Percentiles rank a stretch among this genome's conserved stretches.
Conservation (phyloP, 345 rosid species). For the Angophora floribunda region DNA sequence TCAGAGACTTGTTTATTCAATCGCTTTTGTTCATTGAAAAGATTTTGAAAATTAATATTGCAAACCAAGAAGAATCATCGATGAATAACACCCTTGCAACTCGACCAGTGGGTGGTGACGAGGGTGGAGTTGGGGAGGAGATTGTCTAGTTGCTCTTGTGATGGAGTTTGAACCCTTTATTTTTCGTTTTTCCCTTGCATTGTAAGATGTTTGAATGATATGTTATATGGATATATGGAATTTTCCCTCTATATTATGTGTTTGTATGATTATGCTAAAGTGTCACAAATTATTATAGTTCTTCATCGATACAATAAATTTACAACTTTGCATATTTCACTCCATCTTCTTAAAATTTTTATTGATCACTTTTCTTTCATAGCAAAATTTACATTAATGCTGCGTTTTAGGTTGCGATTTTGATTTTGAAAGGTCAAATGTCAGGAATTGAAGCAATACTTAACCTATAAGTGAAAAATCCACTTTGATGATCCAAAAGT, state of each 20-base stretch:
- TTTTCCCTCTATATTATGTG: neutral
- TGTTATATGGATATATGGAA: neutral
- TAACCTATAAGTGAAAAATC: neutral
- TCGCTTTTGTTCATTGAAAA: neutral
- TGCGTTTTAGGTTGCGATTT: neutral
- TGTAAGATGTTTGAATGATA: neutral
- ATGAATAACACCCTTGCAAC: neutral
- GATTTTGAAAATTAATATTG: neutral
- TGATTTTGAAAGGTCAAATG: neutral
- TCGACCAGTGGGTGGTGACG: neutral
- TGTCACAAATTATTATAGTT: too few species aligned
- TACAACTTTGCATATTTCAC: neutral
- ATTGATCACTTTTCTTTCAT: neutral
- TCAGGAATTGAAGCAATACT: too few species aligned
- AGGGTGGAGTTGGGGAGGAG: neutral
- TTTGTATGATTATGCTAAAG: too few species aligned
- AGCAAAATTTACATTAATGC: neutral
- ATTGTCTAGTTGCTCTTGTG: neutral
- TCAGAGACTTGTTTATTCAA: neutral
- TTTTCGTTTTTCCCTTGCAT: neutral
- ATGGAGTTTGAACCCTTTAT: neutral
- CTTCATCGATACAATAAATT: neutral
- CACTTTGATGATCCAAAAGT: neutral
- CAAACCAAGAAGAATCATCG: neutral
- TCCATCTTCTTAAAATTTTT: neutral